Percentiles rank a stretch among this genome's conserved stretches.
Conservation (phyloP, 176 grass and related monocot species). For the Rhynchospora tenuis region DNA sequence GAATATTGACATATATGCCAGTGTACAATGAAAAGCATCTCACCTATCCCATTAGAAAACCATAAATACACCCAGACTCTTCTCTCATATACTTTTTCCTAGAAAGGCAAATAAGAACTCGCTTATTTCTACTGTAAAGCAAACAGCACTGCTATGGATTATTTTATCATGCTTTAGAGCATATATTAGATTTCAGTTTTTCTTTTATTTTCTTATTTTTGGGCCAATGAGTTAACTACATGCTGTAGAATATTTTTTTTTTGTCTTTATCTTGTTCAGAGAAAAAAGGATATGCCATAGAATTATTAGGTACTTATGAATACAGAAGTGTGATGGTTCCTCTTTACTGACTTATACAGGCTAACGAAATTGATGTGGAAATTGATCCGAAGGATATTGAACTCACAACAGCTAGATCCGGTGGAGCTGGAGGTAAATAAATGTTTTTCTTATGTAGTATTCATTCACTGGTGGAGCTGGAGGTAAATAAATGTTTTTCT, state of each 20-base stretch:
- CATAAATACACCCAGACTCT: background rate
- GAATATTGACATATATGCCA: background rate
- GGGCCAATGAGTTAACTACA: background rate
- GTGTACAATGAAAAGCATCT: background rate
- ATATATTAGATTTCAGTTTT: background rate
- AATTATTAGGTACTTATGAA: background rate
- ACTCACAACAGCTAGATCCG: constrained; percentile 91
- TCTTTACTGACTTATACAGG: constrained; percentile 33
- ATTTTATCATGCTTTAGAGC: background rate
- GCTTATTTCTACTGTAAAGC: background rate
- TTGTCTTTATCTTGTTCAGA: background rate
- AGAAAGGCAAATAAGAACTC: background rate
- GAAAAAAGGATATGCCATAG: background rate
- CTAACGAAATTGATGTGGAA: constrained; percentile 91
- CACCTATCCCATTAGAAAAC: background rate
- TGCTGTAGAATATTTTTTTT: background rate
- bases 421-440: constrained; percentile 87
- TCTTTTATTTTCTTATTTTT: background rate
- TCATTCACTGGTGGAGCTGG: constrained; percentile 60
- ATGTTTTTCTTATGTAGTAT: constrained; percentile 2
- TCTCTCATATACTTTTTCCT: background rate
- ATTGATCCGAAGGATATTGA: constrained; percentile 98
- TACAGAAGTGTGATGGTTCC: constrained; percentile 4
- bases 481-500: constrained; percentile 48
- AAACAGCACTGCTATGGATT: background rate